These are phyloP conservation scores for Gaeumannomyces sp. DNA, from an alignment of 2,329 filamentous ascomycete species.

Conservation along the genomic window DNA sequence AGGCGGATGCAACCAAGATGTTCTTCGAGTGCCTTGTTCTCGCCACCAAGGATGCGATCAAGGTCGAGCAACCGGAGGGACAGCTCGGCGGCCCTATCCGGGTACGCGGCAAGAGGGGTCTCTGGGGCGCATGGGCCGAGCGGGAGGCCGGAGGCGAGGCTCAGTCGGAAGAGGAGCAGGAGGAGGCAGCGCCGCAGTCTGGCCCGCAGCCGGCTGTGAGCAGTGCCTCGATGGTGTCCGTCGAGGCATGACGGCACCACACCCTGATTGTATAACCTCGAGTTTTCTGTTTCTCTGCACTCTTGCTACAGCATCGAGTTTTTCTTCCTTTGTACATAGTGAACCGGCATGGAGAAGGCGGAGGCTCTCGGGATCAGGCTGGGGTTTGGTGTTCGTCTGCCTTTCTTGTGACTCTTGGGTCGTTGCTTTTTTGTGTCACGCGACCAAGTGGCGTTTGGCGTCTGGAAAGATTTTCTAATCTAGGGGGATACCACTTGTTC, in stretches of 20 bases:
- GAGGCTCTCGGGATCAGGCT: background rate
- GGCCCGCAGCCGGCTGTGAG: constrained; percentile 3
- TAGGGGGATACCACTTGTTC: background rate
- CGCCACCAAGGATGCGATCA: constrained; percentile 95
- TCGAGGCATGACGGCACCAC: constrained; percentile 3
- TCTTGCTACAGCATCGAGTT: constrained; percentile 9
- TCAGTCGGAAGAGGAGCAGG: constrained; percentile 5
- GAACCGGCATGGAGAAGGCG: background rate
- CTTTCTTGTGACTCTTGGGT: constrained; percentile 8
- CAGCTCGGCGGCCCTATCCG: constrained; percentile 72
- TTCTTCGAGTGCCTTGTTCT: constrained; percentile 96
- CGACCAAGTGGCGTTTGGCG: constrained; percentile 19
- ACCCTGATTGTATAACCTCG: background rate
- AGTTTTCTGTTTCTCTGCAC: constrained; percentile 10
- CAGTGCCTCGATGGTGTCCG: constrained; percentile 7
- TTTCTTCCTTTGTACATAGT: constrained; percentile 10
- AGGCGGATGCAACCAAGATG: constrained; percentile 96
- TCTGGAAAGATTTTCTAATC: constrained; percentile 13
- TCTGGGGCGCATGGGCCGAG: constrained; percentile 97
- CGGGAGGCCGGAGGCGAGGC: constrained; percentile 55
- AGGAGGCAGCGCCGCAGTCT: background rate
- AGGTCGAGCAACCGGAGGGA: constrained; percentile 77
- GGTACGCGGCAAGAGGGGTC: constrained; percentile 84
- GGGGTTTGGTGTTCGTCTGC: constrained; percentile 13
- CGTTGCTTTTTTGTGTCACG: constrained; percentile 15